Conservation (phyloP, 768 basidiomycete species). For the Rhodosporidiobolus odoratus region DNA sequence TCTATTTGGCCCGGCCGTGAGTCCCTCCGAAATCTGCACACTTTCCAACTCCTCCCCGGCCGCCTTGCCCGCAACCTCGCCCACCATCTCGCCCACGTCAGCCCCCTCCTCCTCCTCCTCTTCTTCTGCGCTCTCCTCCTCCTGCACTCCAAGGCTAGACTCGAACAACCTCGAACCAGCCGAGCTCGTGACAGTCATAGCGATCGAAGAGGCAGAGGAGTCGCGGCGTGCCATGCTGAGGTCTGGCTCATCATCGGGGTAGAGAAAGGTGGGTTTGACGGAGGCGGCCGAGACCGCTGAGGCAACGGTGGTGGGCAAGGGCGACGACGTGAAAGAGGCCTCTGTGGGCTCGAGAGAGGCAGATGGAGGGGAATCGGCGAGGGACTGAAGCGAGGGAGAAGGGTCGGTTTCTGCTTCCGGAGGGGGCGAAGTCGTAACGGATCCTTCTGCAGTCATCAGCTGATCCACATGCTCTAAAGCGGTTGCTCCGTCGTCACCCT, state of each 20-base stretch:
- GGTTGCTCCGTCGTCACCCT: too few relatives aligned
- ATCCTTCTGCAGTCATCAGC: too few relatives aligned
- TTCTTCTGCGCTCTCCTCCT: neutral
- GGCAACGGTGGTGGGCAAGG: neutral
- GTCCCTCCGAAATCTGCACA: too few relatives aligned
- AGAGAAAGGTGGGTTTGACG: slow-evolving; percentile 1
- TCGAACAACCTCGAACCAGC: slow-evolving; percentile 14
- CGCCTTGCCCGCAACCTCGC: neutral
- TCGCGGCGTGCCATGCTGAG: slow-evolving; percentile 8
- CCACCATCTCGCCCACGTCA: neutral
- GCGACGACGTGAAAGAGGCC: neutral
- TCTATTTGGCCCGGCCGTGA: too few relatives aligned
- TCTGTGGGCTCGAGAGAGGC: neutral
- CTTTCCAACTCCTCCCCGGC: neutral
- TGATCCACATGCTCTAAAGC: too few relatives aligned
- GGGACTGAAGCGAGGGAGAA: too few relatives aligned
- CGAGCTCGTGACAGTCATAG: slow-evolving; percentile 13
- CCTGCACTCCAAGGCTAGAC: neutral
- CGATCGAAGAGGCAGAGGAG: slow-evolving; percentile 7
- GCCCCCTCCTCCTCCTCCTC: neutral
- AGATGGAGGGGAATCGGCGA: neutral
- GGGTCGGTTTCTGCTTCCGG: too few relatives aligned
- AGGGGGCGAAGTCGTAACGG: too few relatives aligned
- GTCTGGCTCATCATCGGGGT: neutral
- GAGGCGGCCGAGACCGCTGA: neutral